These are phyloP conservation scores for Pleomassaria siparia DNA, from an alignment of 2,329 filamentous ascomycete species.

Conservation along the genomic window DNA sequence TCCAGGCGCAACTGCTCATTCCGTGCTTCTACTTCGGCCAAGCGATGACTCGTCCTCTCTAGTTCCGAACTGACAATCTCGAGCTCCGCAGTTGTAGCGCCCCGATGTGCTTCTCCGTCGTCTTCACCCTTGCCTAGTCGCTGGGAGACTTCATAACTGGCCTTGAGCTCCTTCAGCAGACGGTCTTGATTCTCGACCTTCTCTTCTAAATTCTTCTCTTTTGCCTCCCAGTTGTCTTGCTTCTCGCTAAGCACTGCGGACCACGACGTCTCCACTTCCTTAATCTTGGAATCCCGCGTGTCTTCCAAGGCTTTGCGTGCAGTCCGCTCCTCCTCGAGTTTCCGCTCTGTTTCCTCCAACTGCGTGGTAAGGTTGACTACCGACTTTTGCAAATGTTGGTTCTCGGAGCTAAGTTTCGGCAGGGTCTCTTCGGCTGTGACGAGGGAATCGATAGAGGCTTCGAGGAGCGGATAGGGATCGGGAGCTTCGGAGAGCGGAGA, in stretches of 20 bases:
- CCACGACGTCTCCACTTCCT: conserved; percentile 90
- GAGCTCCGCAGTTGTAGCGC: conserved; percentile 83
- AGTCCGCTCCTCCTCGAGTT: conserved; percentile 74
- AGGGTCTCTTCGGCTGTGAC: conserved; percentile 89
- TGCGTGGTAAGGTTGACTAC: conserved; percentile 75
- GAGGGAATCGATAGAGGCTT: conserved; percentile 93
- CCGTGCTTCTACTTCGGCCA: conserved; percentile 88
- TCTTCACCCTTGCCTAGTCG: conserved; percentile 74
- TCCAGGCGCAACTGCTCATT: conserved; percentile 93
- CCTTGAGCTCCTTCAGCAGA: conserved; percentile 90
- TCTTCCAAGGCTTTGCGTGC: conserved; percentile 75
- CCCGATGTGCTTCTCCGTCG: conserved; percentile 58
- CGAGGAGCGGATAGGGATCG: conserved; percentile 92
- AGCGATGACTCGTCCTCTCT: conserved; percentile 80
- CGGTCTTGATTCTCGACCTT: conserved; percentile 94
- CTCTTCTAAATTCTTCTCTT: conserved; percentile 87
- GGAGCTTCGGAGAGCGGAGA: conserved; percentile 92
- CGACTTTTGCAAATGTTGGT: conserved; percentile 79
- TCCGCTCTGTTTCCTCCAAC: conserved; percentile 78
- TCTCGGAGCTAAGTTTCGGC: conserved; percentile 86
- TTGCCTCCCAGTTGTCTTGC: conserved; percentile 92
- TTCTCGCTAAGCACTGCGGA: conserved; percentile 87
- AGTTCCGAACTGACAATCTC: conserved; percentile 92
- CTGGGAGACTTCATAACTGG: conserved; percentile 95
- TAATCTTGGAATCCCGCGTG: conserved; percentile 75